Evolutionary conservation across 768 basidiomycete genomes (phyloP).

Genomic region (Termitomyces sp.): DNA sequence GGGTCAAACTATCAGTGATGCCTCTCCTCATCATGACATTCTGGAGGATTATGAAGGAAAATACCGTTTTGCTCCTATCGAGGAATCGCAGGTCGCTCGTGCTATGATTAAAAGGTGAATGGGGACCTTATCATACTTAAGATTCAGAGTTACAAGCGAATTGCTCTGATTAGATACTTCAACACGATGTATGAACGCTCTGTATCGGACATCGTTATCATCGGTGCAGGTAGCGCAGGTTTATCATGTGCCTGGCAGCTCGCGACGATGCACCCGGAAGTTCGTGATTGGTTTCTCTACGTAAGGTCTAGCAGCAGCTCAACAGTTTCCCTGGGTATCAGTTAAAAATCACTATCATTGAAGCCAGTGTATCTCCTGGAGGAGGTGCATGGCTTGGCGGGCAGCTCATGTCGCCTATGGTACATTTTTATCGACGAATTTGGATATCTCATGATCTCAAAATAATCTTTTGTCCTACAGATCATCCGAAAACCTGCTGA

Average conservation of each 20-base stretch:
- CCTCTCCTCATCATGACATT: constrained; percentile 29
- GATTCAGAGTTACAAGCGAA: background rate
- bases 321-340: constrained; percentile 10
- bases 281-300: constrained; percentile 21
- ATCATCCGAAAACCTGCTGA: constrained; percentile 77
- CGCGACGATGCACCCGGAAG: constrained; percentile 60
- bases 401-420: constrained; percentile 79
- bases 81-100: constrained; percentile 71
- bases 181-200: constrained; percentile 67
- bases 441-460: background rate
- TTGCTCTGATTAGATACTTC: constrained; percentile 49
- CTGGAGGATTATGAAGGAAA: constrained; percentile 55
- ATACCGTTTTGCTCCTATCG: constrained; percentile 68
- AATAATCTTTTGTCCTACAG: constrained; percentile 25
- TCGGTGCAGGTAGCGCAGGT: constrained; percentile 69
- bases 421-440: constrained; percentile 14
- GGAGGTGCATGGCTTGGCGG: constrained; percentile 78
- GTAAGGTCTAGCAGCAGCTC: background rate
- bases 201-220: constrained; percentile 74
- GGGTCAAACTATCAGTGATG: background rate
- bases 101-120: constrained; percentile 71
- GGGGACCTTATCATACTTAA: background rate
- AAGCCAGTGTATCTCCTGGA: constrained; percentile 76
- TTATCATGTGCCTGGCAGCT: constrained; percentile 73
- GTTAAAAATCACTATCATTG: constrained; percentile 55